Base-by-base conservation (phyloP, 2,329 filamentous ascomycete genomes). In the Penicillium sp. region DNA sequence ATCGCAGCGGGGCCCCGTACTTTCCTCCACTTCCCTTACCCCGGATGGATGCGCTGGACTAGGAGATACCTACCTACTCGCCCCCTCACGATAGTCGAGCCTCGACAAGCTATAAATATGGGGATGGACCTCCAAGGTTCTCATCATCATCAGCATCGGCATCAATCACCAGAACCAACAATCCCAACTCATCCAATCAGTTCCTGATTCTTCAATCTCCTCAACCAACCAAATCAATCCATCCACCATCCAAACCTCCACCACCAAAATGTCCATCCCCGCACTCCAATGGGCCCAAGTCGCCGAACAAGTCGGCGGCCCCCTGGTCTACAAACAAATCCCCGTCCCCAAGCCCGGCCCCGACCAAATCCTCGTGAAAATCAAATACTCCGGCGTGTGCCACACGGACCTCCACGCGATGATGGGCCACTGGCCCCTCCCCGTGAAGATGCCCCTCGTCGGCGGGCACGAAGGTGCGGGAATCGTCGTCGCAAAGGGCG, bases 221-320 rank as follows among this genome's bases (percentile, higher is more conserved):
- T 26, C 26, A 26, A 41, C 11, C 35, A 41, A 41, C 11, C 35
- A 41, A 9, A 9, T 7, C 31, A 35, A 26, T 26, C 26, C 2
- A 26, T 26, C 5, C 26, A 26, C 26, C 26, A 26, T 6, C 26
- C 3, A 26, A 5, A 4, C 26, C 5, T 2, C 44, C 2, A 6
- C 21, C 19, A 15, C 19, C 31, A 50, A 57, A 58, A 71, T 72
- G 69, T 73, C 82, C 60, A 86, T 97, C 73, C 94, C 94, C 63
- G 86, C 84, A 54, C 89, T 88, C 79, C 94, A 98, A 84, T 96
- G 90, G 92, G 94, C 94, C 55, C 91, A 95, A 80, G 91, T 98
- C 70, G 84, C 95, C 71, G 91, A 96, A 80, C 86, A 92, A 83
- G 89, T 85, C 61, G 92, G 91, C 69, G 89, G 88, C 60, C 86